Conservation (phyloP, 805 yeast species). For the Metschnikowia noctiluminum region DNA sequence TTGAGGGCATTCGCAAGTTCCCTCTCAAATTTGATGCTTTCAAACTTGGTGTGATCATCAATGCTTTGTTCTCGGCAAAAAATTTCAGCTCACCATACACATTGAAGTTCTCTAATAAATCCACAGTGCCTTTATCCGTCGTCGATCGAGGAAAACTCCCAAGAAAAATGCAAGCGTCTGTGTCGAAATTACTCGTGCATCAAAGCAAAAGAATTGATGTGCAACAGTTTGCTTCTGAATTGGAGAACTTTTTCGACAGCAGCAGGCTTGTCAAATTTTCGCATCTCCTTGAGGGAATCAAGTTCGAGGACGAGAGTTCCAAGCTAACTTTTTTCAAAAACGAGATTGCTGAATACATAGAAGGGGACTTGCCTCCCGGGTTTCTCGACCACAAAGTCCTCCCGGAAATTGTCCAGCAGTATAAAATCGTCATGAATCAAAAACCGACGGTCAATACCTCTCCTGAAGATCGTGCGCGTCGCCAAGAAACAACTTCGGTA, state of each 20-base stretch:
- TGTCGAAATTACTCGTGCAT: constrained; percentile 37
- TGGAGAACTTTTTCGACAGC: constrained; percentile 24
- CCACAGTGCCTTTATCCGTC: background rate
- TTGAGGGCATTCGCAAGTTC: constrained; percentile 33
- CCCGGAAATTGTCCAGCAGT: constrained; percentile 61
- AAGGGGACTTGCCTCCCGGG: constrained; percentile 44
- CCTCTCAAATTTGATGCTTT: constrained; percentile 60
- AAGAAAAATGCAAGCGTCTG: constrained; percentile 29
- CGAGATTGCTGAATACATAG: constrained; percentile 25
- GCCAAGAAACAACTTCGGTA: constrained; percentile 36
- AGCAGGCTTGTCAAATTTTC: constrained; percentile 52
- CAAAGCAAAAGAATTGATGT: constrained; percentile 30
- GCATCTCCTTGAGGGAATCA: constrained; percentile 52
- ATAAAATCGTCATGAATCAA: constrained; percentile 23
- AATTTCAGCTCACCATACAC: constrained; percentile 2
- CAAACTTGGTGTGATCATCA: constrained; percentile 56
- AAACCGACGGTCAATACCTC: constrained; percentile 27
- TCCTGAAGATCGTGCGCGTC: constrained; percentile 28
- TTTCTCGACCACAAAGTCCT: constrained; percentile 57
- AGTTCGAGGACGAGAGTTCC: constrained; percentile 50
- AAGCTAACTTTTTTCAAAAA: constrained; percentile 44
- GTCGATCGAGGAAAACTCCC: constrained; percentile 28
- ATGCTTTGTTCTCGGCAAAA: constrained; percentile 40
- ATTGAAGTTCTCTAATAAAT: background rate
- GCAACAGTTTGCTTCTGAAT: constrained; percentile 27